These are phyloP conservation scores for Trichophyton rubrum DNA, from an alignment of 2,329 filamentous ascomycete genomes.

Conservation along the genomic window DNA sequence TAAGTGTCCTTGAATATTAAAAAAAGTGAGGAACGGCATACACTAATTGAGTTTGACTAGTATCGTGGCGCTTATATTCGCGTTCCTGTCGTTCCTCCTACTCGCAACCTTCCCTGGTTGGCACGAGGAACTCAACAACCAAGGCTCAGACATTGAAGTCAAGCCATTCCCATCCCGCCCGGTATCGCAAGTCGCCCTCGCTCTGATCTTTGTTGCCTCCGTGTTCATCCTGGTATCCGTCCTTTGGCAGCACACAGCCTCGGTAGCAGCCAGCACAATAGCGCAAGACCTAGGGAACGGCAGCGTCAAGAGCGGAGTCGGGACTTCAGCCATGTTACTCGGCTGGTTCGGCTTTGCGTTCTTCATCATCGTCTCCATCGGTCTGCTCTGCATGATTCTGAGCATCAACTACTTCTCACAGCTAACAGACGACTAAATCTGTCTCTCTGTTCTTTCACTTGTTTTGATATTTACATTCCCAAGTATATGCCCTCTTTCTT, in stretches of 20 bases:
- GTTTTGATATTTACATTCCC: neutral
- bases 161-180: slow-evolving; percentile 87
- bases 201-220: slow-evolving; percentile 67
- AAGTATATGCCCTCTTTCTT: slow-evolving; percentile 5
- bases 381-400: slow-evolving; percentile 87
- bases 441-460: neutral
- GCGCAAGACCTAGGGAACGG: slow-evolving; percentile 88
- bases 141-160: slow-evolving; percentile 72
- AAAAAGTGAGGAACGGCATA: neutral
- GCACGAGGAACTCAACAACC: slow-evolving; percentile 59
- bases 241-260: slow-evolving; percentile 66
- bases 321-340: slow-evolving; percentile 90
- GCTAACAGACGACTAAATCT: slow-evolving; percentile 31
- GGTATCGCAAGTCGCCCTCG: slow-evolving; percentile 83
- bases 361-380: slow-evolving; percentile 90
- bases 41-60: slow-evolving; percentile 32
- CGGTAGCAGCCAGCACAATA: slow-evolving; percentile 85
- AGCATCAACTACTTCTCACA: slow-evolving; percentile 71
- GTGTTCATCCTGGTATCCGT: slow-evolving; percentile 56
- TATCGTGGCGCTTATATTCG: slow-evolving; percentile 95
- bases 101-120: slow-evolving; percentile 95
- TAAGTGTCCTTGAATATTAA: slow-evolving; percentile 37
- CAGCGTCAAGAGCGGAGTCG: slow-evolving; percentile 72
- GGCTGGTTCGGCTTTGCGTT: slow-evolving; percentile 95
- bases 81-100: slow-evolving; percentile 88